Percentiles rank a stretch among this genome's conserved stretches.
phyloP scores from a whole-genome alignment of 2,329 filamentous ascomycete species.

The Emericellopsis cladophorae region DNA sequence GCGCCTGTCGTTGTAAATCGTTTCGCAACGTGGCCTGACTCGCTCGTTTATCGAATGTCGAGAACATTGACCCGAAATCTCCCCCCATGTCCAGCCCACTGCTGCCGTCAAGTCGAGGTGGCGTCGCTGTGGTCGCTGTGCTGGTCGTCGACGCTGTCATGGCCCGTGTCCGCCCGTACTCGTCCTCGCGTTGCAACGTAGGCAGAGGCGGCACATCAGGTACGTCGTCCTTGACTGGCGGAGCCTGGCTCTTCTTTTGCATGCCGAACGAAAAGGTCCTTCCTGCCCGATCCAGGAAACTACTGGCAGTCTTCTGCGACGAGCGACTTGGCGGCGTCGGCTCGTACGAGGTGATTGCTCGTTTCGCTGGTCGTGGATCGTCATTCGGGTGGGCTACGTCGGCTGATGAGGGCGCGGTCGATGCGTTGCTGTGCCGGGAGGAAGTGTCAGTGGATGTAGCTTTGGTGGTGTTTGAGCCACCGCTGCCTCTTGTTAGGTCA shows the following conservation, averaged over 20 bases:
- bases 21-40: constrained; percentile 36
- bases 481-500: constrained; percentile 29
- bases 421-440: constrained; percentile 48
- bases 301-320: constrained; percentile 33
- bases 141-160: constrained; percentile 40
- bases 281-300: constrained; percentile 42
- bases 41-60: constrained; percentile 40
- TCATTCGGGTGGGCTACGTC: constrained; percentile 13
- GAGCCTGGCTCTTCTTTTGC: constrained; percentile 32
- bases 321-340: constrained; percentile 15
- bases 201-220: constrained; percentile 26
- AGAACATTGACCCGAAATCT: constrained; percentile 45
- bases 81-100: constrained; percentile 39
- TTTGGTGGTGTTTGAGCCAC: constrained; percentile 49
- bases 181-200: constrained; percentile 16
- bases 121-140: constrained; percentile 41
- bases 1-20: constrained; percentile 26
- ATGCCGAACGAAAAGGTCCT: constrained; percentile 49
- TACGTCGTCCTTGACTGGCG: constrained; percentile 14
- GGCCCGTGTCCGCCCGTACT: constrained; percentile 29
- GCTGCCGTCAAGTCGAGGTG: constrained; percentile 29
- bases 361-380: constrained; percentile 12
- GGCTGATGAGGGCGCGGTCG: constrained; percentile 47
- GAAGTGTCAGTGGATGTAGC: constrained; percentile 46
- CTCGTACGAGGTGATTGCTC: constrained; percentile 5